Percentiles rank a stretch among this genome's conserved stretches.
Conservation (phyloP, 352 stramenopile species). For the Pythium brachiatum region DNA sequence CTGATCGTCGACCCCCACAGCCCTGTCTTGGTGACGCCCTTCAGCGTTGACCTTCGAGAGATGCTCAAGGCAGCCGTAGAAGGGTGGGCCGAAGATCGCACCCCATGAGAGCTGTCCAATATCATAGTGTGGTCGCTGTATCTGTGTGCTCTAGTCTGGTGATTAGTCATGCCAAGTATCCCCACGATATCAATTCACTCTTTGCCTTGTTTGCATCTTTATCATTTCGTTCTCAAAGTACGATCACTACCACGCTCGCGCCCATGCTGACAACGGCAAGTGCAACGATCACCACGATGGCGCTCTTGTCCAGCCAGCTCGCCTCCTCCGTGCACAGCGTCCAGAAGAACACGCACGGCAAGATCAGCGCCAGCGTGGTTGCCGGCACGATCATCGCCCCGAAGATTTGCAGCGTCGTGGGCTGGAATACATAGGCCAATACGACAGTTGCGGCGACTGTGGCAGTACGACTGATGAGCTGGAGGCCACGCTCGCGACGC, state of each 20-base stretch:
- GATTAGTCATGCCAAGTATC: no score
- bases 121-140: no score
- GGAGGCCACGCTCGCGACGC: conserved; percentile 25
- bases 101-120: no score
- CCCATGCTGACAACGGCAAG: conserved; percentile 47
- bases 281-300: conserved; percentile 38
- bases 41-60: not conserved
- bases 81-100: not conserved
- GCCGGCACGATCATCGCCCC: conserved; percentile 61
- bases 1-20: no score
- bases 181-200: no score
- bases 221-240: conserved; percentile 6
- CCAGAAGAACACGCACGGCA: conserved; percentile 74
- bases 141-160: no score
- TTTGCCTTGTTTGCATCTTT: no score
- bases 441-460: conserved; percentile 49
- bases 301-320: conserved; percentile 37
- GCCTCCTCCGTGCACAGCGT: conserved; percentile 65
- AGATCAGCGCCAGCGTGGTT: conserved; percentile 53
- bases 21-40: not conserved
- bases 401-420: conserved; percentile 61
- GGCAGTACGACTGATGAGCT: conserved; percentile 46
- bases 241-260: conserved; percentile 51
- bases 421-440: conserved; percentile 50
- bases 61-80: not conserved